Base-by-base conservation (phyloP, 441 rosid genomes). In the Syzygium malaccense region DNA sequence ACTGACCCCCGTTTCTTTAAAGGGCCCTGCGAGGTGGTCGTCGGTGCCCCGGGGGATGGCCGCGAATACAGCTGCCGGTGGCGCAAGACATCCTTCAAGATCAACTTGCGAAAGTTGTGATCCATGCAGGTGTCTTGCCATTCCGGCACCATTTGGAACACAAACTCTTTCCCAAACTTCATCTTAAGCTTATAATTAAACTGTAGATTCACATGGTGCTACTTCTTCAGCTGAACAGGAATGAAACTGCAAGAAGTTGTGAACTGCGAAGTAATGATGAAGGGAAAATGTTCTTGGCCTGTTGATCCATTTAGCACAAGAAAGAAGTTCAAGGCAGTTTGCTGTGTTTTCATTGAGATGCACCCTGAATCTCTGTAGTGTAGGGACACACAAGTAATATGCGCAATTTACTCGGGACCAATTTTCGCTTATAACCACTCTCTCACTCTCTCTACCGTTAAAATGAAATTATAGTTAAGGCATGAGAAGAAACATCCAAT, bases 71-170 rank as follows among this genome's bases (percentile, higher is more conserved):
- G 79, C 30, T 33, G 90, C 55, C n/a, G 91, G 83, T 53, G 86
- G 88, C 49, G 88, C 85, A 91, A 88, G n/a, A 94, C 48, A 2
- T 92, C 94, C 91, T 94, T 95, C 85, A 96, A 88, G n/a, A 93
- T 66, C 14, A 87, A 41, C 89, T 95, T 94, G 55, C 95, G 93
- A 79, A 88, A 58, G 89, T 90, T 93, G 90, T 96, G 95, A 71
- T 96, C 95, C 97, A 96, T 92, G 88, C 94, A 96, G 32, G 96
- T 96, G 54, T 93, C 95, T 75, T 92, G 91, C 98, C 98, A 96
- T 93, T 95, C 97, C 56, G 88, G 95, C 91, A 93, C 94, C 96
- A 94, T 90, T 79, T 96, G 97, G 25, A 93, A 87, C 19, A 88
- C 92, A 37, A 92, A 96, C 91, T 95, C 95, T 92, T 95, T 95